Conservation (phyloP, 1,284 basidiomycete species). For the Xerocomus amazonicus region DNA sequence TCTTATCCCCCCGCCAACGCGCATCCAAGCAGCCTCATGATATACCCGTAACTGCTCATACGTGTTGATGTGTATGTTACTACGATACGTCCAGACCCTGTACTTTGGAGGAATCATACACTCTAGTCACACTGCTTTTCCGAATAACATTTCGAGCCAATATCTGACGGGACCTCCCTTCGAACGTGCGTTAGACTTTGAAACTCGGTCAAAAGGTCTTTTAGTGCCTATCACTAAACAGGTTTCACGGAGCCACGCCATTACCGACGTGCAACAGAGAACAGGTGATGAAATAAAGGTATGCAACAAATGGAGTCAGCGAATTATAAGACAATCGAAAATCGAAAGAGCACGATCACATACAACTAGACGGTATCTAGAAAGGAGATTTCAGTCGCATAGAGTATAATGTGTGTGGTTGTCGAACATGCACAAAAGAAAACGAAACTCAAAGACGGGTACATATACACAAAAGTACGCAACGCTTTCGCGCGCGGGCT, state of each 20-base stretch:
- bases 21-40: not conserved
- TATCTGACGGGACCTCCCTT: no score
- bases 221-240: no score
- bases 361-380: conserved; percentile 2
- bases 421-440: no score
- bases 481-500: conserved; percentile 6
- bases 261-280: not conserved
- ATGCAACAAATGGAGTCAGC: not conserved
- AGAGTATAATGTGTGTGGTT: not conserved
- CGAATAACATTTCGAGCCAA: no score
- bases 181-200: no score
- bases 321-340: not conserved
- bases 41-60: not conserved
- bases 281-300: not conserved
- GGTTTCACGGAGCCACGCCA: not conserved
- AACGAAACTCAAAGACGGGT: conserved; percentile 8
- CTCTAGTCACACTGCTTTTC: no score
- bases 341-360: conserved; percentile 12
- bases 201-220: no score
- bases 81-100: no score
- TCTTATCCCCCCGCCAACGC: no score
- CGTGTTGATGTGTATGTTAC: not conserved
- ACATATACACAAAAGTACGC: conserved; percentile 33
- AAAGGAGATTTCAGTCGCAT: not conserved
- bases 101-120: no score